A percentile compares a stretch with the other conserved stretches of the same genome.
These are phyloP conservation scores for Trichosporon inkin DNA, from an alignment of 1,284 basidiomycete species.

Conservation along the genomic window DNA sequence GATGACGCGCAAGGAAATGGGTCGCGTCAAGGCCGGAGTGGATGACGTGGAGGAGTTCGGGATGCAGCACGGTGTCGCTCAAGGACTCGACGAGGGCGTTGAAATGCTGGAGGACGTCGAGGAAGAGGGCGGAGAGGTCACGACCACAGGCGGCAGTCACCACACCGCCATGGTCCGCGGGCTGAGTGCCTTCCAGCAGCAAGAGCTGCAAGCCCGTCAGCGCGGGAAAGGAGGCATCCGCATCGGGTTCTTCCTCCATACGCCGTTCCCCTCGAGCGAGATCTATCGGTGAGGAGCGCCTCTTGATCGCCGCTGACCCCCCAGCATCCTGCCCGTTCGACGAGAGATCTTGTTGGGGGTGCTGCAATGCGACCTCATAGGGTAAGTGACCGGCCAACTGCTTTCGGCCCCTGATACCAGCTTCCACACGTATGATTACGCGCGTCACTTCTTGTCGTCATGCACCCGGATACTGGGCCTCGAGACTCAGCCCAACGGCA, in stretches of 20 bases:
- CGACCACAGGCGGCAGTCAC: conserved; percentile 17
- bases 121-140: conserved; percentile 38
- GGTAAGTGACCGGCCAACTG: conserved; percentile 44
- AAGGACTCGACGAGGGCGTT: conserved; percentile 37
- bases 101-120: conserved; percentile 41
- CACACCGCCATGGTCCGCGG: conserved; percentile 27
- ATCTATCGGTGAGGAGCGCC: conserved; percentile 74
- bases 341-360: conserved; percentile 94
- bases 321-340: conserved; percentile 88
- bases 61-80: conserved; percentile 33
- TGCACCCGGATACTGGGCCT: conserved; percentile 93
- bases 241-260: conserved; percentile 98
- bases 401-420: conserved; percentile 25
- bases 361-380: conserved; percentile 91
- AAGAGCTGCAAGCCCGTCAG: conserved; percentile 43
- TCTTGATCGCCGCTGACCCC: conserved; percentile 10
- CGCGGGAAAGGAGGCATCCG: conserved; percentile 59
- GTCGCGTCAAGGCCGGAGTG: conserved; percentile 71
- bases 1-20: conserved; percentile 64
- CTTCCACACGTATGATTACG: conserved; percentile 99
- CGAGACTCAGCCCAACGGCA: conserved; percentile 97
- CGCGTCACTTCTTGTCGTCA: conserved; percentile 96
- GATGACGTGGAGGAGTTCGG: conserved; percentile 53
- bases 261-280: conserved; percentile 95
- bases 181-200: conserved; percentile 44